Percentiles rank a stretch among this genome's conserved stretches.
Evolutionary conservation across 257 asterid species (phyloP).

Genomic region (Cynanchum wilfordii): DNA sequence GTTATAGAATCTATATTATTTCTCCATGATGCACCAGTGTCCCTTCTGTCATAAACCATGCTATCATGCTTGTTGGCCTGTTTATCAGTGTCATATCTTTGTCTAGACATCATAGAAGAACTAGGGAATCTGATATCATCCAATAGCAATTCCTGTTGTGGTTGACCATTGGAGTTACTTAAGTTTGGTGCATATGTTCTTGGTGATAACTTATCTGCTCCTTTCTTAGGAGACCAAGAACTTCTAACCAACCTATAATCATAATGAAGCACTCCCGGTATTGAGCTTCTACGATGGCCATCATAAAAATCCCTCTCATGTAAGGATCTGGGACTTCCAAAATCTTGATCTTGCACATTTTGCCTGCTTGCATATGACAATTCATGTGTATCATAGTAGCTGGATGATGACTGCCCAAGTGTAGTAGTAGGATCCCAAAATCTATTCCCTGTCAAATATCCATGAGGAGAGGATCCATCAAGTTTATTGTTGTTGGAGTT

Average conservation of each 20-base stretch:
- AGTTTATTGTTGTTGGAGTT: constrained; percentile 11
- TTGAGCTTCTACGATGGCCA: constrained; percentile 29
- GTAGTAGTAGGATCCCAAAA: constrained; percentile 32
- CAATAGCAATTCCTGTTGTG: constrained; percentile 24
- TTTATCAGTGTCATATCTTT: constrained; percentile 22
- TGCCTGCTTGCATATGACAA: constrained; percentile 25
- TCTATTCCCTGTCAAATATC: constrained; percentile 28
- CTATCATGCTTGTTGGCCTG: constrained; percentile 19
- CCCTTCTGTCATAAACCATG: constrained; percentile 28
- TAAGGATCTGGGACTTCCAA: constrained; percentile 30
- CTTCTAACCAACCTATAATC: constrained; percentile 27
- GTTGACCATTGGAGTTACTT: constrained; percentile 27
- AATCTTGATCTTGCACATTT: constrained; percentile 29
- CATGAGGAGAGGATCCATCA: constrained; percentile 34
- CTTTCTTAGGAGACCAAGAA: constrained; percentile 26
- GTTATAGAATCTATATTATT: constrained; percentile 23
- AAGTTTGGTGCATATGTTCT: constrained; percentile 27
- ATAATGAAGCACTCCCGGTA: constrained; percentile 22
- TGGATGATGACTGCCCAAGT: constrained; percentile 21
- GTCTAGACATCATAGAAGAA: constrained; percentile 23
- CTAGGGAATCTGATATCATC: constrained; percentile 26
- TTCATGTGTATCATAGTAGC: constrained; percentile 24
- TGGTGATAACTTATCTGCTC: constrained; percentile 26
- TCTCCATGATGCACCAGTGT: constrained; percentile 18
- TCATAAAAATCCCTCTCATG: constrained; percentile 25